phyloP scores from a whole-genome alignment of 257 asterid species.

The Solanum bulbocastanum region DNA sequence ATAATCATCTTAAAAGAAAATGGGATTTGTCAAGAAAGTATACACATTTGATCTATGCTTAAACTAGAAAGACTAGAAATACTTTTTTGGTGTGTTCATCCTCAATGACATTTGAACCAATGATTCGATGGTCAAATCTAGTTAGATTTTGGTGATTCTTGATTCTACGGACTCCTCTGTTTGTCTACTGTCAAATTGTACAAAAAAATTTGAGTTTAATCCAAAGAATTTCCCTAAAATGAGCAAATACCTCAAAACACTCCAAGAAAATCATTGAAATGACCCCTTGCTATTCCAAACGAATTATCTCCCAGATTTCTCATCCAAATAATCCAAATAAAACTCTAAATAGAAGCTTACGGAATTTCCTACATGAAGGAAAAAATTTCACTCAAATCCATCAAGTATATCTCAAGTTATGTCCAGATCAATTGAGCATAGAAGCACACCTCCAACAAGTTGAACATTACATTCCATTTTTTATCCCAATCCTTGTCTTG shows the following conservation, averaged over 20 bases:
- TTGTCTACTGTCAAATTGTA: slow-evolving; percentile 1
- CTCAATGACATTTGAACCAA: slow-evolving; percentile 16
- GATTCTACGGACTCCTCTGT: slow-evolving; percentile 11
- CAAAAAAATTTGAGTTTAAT: neutral
- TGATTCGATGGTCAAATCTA: slow-evolving; percentile 7
- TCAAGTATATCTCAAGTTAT: slow-evolving; percentile 20
- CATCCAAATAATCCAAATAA: neutral
- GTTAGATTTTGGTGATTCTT: slow-evolving; percentile 15
- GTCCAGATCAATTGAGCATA: slow-evolving; percentile 22
- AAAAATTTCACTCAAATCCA: slow-evolving; percentile 15
- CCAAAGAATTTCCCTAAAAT: slow-evolving; percentile 14
- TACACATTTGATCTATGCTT: neutral
- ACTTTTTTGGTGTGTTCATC: slow-evolving; percentile 42
- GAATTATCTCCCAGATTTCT: slow-evolving; percentile 14
- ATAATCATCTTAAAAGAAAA: neutral
- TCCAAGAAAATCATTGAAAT: neutral
- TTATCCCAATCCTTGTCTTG: slow-evolving; percentile 27
- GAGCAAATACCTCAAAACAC: slow-evolving; percentile 15
- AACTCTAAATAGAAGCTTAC: slow-evolving; percentile 23
- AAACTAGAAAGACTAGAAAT: neutral
- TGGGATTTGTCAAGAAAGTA: neutral
- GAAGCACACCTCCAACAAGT: slow-evolving; percentile 50
- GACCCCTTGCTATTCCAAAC: slow-evolving; percentile 37
- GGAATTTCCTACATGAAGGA: slow-evolving; percentile 33
- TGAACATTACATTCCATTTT: slow-evolving; percentile 11